Conservation (phyloP, 2,329 filamentous ascomycete genomes). For the Scytalidium lignicola region DNA sequence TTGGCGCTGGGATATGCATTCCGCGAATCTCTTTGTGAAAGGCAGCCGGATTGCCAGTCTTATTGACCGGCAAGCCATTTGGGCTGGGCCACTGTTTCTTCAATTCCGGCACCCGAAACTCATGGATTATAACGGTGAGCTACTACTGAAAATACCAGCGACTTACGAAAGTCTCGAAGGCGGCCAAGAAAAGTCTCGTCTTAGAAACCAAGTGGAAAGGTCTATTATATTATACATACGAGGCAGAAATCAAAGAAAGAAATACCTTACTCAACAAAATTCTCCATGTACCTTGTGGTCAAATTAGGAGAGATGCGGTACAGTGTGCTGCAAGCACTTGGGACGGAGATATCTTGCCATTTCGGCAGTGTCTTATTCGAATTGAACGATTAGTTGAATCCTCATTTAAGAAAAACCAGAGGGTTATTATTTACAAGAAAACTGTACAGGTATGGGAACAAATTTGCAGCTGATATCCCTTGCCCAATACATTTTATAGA, state of each 20-base stretch:
- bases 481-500: slow-evolving; percentile 25
- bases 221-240: slow-evolving; percentile 24
- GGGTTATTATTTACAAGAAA: slow-evolving; percentile 10
- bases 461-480: slow-evolving; percentile 22
- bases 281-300: slow-evolving; percentile 20
- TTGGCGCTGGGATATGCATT: slow-evolving; percentile 35
- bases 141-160: slow-evolving; percentile 23
- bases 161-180: slow-evolving; percentile 20
- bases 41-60: slow-evolving; percentile 30
- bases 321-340: slow-evolving; percentile 26
- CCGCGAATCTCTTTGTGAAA: slow-evolving; percentile 34
- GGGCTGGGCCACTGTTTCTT: slow-evolving; percentile 19
- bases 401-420: no score
- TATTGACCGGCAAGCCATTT: slow-evolving; percentile 38
- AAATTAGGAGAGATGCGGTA: slow-evolving; percentile 22
- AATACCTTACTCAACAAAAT: slow-evolving; percentile 24
- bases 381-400: slow-evolving; percentile 24
- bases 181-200: slow-evolving; percentile 17
- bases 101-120: slow-evolving; percentile 23
- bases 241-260: slow-evolving; percentile 22
- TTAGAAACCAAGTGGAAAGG: slow-evolving; percentile 18
- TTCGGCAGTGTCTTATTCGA: slow-evolving; percentile 27
- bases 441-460: slow-evolving; percentile 24
- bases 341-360: slow-evolving; percentile 28
- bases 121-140: slow-evolving; percentile 24